These are phyloP conservation scores for Annona squamosa DNA, from an alignment of 164 flowering plant species.

Conservation along the genomic window DNA sequence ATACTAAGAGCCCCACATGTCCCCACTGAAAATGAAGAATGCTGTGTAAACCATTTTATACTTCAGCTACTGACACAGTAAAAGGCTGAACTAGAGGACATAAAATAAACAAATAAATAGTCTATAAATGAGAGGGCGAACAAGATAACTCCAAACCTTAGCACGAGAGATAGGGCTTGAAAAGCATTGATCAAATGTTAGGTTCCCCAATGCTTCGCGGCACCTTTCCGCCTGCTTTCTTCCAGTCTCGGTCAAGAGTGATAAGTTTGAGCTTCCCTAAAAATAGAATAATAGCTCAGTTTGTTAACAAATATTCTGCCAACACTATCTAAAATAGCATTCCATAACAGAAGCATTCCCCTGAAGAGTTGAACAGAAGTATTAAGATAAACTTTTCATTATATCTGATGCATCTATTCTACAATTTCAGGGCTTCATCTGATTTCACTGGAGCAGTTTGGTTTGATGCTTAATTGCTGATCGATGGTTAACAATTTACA, in stretches of 20 bases:
- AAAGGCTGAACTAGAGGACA: too few relatives aligned
- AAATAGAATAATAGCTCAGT: constrained; percentile 2
- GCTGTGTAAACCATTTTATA: background rate
- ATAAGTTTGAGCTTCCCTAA: constrained; percentile 72
- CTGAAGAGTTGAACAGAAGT: background rate
- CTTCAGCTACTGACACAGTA: background rate
- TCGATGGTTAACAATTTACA: too few relatives aligned
- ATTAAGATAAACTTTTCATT: too few relatives aligned
- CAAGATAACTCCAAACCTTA: constrained; percentile 34
- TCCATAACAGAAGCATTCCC: background rate
- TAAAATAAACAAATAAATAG: background rate
- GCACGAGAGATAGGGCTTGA: constrained; percentile 80
- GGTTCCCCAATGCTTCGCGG: constrained; percentile 38
- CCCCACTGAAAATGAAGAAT: background rate
- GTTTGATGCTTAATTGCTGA: too few relatives aligned
- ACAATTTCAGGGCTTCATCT: too few relatives aligned
- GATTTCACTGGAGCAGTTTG: too few relatives aligned
- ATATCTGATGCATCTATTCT: too few relatives aligned
- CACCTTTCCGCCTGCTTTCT: constrained; percentile 61
- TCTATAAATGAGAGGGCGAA: background rate
- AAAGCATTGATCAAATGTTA: constrained; percentile 57
- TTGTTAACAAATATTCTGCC: background rate
- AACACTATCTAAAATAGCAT: background rate
- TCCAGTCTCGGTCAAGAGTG: constrained; percentile 62
- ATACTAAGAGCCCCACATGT: too few relatives aligned